Evolutionary conservation across 345 rosid species (phyloP).

Genomic region (Euphorbia lathyris): DNA sequence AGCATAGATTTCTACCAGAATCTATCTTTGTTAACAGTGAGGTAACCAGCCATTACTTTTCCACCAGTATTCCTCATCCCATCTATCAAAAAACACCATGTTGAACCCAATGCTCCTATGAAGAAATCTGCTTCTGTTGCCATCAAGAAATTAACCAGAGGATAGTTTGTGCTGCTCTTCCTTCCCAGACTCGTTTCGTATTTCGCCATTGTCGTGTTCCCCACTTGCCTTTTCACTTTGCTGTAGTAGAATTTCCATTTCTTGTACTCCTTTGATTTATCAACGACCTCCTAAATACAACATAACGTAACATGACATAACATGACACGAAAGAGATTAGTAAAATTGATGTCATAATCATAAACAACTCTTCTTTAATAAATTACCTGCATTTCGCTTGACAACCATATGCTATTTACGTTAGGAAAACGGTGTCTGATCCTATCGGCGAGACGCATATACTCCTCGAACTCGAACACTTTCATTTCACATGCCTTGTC

Average conservation of each 20-base stretch:
- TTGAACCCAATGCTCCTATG: constrained; percentile 89
- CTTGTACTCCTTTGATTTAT: constrained; percentile 44
- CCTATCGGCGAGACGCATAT: constrained; percentile 64
- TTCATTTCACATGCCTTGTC: constrained; percentile 97
- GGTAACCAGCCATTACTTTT: constrained; percentile 87
- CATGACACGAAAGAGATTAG: neutral
- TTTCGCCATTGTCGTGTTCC: constrained; percentile 70
- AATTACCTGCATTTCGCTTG: constrained; percentile 85
- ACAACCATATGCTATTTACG: constrained; percentile 74
- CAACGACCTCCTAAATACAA: constrained; percentile 66
- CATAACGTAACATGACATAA: too few species aligned
- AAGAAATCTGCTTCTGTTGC: constrained; percentile 85
- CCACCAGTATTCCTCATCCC: constrained; percentile 98
- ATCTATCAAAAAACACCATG: constrained; percentile 95
- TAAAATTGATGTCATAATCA: neutral
- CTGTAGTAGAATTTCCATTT: constrained; percentile 84
- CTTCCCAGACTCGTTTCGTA: constrained; percentile 93
- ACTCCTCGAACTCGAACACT: constrained; percentile 61
- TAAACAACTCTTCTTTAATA: neutral
- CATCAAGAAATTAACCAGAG: constrained; percentile 90
- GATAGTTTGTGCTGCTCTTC: constrained; percentile 88
- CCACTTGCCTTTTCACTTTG: constrained; percentile 68
- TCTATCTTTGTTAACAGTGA: constrained; percentile 87
- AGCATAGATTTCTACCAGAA: constrained; percentile 77
- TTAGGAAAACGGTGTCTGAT: constrained; percentile 62